phyloP scores from a whole-genome alignment of 768 basidiomycete genomes.

The Fibroporia radiculosa region DNA sequence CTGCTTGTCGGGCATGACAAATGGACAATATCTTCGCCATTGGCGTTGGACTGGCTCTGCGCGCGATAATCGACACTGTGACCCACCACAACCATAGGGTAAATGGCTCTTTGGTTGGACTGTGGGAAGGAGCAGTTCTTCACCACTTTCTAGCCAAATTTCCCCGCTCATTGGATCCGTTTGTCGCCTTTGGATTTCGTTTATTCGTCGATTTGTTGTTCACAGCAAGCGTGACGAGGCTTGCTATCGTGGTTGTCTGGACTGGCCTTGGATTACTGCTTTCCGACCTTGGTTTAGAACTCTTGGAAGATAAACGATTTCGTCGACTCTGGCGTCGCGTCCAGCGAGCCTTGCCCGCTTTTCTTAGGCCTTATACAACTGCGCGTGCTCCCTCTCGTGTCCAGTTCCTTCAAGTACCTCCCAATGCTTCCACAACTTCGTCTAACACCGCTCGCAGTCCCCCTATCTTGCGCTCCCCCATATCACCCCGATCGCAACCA shows the following conservation, averaged over 20 bases:
- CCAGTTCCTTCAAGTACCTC: conserved; percentile 13
- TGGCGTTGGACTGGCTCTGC: conserved; percentile 56
- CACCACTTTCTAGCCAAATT: conserved; percentile 64
- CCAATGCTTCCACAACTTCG: conserved; percentile 7
- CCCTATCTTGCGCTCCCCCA: conserved; percentile 8
- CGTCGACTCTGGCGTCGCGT: conserved; percentile 21
- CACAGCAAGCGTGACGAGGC: conserved; percentile 43
- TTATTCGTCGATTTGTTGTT: conserved; percentile 65
- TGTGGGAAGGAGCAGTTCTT: conserved; percentile 75
- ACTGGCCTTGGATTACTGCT: conserved; percentile 44
- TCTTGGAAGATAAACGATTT: conserved; percentile 36
- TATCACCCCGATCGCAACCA: conserved; percentile 6
- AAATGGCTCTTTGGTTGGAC: conserved; percentile 60
- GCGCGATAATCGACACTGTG: conserved; percentile 50
- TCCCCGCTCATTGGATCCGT: conserved; percentile 61
- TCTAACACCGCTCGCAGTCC: conserved; percentile 13
- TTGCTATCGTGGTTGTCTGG: conserved; percentile 46
- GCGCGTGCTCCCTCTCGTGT: conserved; percentile 12
- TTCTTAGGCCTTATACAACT: conserved; percentile 7
- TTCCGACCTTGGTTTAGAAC: conserved; percentile 39
- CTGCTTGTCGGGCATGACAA: conserved; percentile 12
- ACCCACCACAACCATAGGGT: conserved; percentile 41
- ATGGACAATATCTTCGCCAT: conserved; percentile 74
- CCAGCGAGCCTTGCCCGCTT: conserved; percentile 15
- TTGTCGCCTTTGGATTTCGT: conserved; percentile 59